Evolutionary conservation across 2,329 filamentous ascomycete species (phyloP), one percentile per base, ranked within the genome.

Genomic region (Stachybotrys chlorohalonatus): DNA sequence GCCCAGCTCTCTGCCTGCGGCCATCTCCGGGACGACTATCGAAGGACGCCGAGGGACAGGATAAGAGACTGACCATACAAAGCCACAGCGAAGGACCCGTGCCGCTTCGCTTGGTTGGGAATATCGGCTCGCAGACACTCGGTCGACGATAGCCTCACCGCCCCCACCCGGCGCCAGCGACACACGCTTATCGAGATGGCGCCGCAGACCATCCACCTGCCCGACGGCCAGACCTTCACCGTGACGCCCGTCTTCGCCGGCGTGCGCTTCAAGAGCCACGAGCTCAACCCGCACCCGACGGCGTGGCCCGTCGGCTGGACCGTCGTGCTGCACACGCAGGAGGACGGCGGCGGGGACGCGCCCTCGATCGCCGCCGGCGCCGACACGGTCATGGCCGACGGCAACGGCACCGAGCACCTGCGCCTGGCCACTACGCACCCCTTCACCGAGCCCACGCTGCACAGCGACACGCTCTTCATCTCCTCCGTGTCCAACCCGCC

Each of bases 231-330:
- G 73, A 86, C 80, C 59, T 81, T 94, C 65, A 87, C 85, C 3
- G 87, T 95, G 36, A 84, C 84, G 13, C 89, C 91, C 1, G 90
- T 96, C 31, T 96, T 96, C 68, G 90, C 89, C n/a, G 93, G 93
- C 36, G 79, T 94, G 54, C 89, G 86, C 64, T 96, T 96, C 83
- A 94, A 92, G 69, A 83, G 85, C 55, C 87, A 90, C 66, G 87
- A 94, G 58, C 74, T 89, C 59, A 87, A 81, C 64, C 75, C 79
- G 31, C 83, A 87, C 64, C 80, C 82, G 62, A 85, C 84, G 52
- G 80, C 86, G 5, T 92, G 90, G 57, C 91, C 92, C 0, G 82
- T 89, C 6, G 92, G 92, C 36, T 97, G 93, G 93, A 95, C 89
- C 2, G 85, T 96, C 52, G 87, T 93, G 32, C 77, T 97, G 45